These are phyloP conservation scores for Colletotrichum gigasporum DNA, from an alignment of 2,329 filamentous ascomycete species.

Conservation along the genomic window DNA sequence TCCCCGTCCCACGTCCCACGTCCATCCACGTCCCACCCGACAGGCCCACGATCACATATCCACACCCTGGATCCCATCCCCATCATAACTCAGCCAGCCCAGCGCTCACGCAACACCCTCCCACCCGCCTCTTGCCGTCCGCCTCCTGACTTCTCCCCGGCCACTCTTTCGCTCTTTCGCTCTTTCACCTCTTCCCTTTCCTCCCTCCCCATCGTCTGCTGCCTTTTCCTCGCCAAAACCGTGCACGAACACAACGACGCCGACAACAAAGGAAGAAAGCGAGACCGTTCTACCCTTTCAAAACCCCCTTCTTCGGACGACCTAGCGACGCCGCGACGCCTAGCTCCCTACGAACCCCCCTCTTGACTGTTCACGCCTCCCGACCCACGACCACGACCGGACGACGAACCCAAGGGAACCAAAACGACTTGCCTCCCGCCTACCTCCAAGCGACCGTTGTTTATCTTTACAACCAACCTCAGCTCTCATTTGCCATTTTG, in stretches of 20 bases:
- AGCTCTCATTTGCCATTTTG: neutral
- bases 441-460: neutral
- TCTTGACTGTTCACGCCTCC: constrained; percentile 11
- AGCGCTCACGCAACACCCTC: constrained; percentile 17
- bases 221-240: neutral
- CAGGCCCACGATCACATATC: constrained; percentile 25
- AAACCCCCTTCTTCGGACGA: constrained; percentile 23
- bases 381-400: constrained; percentile 5
- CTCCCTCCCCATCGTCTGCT: neutral
- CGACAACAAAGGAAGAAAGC: neutral
- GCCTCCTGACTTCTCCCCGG: constrained; percentile 17
- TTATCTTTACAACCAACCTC: neutral
- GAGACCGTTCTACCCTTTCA: constrained; percentile 15
- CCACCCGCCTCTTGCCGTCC: constrained; percentile 20
- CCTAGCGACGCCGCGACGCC: constrained; percentile 7
- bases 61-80: constrained; percentile 10
- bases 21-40: constrained; percentile 12
- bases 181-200: neutral
- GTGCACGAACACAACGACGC: neutral
- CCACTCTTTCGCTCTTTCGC: neutral
- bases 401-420: neutral
- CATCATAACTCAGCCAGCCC: constrained; percentile 18
- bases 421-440: neutral
- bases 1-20: constrained; percentile 13
- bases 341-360: constrained; percentile 24